Conservation (phyloP, 2,329 filamentous ascomycete genomes). For the Tolypocladium guangdongense region DNA sequence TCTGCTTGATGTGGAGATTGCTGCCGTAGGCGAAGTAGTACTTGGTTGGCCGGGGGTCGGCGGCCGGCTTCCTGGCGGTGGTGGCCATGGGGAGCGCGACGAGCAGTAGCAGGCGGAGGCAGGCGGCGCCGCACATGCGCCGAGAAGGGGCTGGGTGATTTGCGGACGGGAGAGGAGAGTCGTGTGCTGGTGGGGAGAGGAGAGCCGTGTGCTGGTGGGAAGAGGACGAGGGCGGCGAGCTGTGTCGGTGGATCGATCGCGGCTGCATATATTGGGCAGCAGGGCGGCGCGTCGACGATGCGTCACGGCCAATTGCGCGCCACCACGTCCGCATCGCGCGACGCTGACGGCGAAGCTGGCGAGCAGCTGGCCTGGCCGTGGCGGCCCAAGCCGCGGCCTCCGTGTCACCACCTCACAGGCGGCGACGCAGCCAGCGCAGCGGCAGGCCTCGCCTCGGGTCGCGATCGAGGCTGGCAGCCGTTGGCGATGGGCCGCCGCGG, state of each 20-base stretch:
- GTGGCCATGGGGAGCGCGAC: slow-evolving; percentile 9
- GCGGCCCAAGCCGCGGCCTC: background rate
- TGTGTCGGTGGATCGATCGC: slow-evolving; percentile 3
- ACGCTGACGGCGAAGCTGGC: too few relatives aligned
- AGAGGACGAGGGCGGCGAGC: background rate
- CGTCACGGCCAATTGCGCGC: slow-evolving; percentile 8
- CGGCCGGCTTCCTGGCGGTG: background rate
- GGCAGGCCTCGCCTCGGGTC: background rate
- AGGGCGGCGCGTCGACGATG: slow-evolving; percentile 1
- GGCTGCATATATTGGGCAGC: slow-evolving; percentile 12
- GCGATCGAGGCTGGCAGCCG: too few relatives aligned
- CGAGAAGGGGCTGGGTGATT: background rate
- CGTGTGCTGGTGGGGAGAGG: background rate
- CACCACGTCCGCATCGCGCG: slow-evolving; percentile 13
- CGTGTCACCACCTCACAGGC: background rate
- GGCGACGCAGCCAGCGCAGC: background rate
- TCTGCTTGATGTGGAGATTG: slow-evolving; percentile 33
- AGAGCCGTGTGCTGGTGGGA: background rate
- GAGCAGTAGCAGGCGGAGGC: background rate
- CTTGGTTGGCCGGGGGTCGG: slow-evolving; percentile 13
- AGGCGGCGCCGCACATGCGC: background rate
- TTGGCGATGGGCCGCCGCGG: too few relatives aligned
- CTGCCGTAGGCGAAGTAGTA: slow-evolving; percentile 37
- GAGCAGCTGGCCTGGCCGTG: too few relatives aligned
- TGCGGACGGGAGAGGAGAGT: background rate